Conservation (phyloP, 108 stramenopile genomes). For the Parietichytrium sp. region DNA sequence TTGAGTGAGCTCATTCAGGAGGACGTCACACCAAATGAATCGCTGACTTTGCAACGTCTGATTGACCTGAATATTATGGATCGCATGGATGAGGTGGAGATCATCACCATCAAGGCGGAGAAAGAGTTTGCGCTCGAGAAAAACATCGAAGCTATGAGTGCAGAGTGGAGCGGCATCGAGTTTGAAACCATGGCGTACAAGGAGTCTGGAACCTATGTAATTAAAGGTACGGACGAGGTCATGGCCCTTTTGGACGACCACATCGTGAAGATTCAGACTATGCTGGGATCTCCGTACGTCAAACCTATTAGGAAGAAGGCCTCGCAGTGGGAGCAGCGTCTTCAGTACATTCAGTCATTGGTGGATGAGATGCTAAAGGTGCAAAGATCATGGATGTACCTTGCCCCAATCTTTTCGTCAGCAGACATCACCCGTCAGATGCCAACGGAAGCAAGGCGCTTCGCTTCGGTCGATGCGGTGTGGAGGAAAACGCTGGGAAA, state of each 20-base stretch:
- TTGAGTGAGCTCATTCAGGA: slow-evolving; percentile 61
- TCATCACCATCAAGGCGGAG: slow-evolving; percentile 65
- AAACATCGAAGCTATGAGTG: slow-evolving; percentile 58
- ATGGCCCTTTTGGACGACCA: slow-evolving; percentile 68
- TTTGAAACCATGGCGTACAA: slow-evolving; percentile 70
- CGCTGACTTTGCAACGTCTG: slow-evolving; percentile 60
- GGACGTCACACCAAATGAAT: slow-evolving; percentile 62
- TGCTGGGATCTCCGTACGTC: slow-evolving; percentile 68
- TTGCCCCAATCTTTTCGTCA: slow-evolving; percentile 68
- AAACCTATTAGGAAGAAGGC: slow-evolving; percentile 58
- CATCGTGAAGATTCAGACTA: slow-evolving; percentile 73
- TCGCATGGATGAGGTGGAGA: slow-evolving; percentile 64
- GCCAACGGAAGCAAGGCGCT: slow-evolving; percentile 66
- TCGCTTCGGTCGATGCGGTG: slow-evolving; percentile 62
- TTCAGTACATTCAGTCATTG: slow-evolving; percentile 63
- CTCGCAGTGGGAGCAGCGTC: slow-evolving; percentile 58
- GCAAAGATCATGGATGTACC: slow-evolving; percentile 70
- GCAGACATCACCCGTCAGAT: slow-evolving; percentile 75
- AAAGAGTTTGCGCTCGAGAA: slow-evolving; percentile 65
- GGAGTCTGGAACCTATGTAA: slow-evolving; percentile 63
- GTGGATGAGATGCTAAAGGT: slow-evolving; percentile 65
- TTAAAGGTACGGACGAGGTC: slow-evolving; percentile 69
- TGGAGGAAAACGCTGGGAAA: slow-evolving; percentile 64
- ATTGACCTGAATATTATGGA: slow-evolving; percentile 59
- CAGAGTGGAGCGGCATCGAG: slow-evolving; percentile 61